Evolutionary conservation across 1,139 yeast genomes (phyloP).

Genomic region (Kurtzmaniella quercitrusa): DNA sequence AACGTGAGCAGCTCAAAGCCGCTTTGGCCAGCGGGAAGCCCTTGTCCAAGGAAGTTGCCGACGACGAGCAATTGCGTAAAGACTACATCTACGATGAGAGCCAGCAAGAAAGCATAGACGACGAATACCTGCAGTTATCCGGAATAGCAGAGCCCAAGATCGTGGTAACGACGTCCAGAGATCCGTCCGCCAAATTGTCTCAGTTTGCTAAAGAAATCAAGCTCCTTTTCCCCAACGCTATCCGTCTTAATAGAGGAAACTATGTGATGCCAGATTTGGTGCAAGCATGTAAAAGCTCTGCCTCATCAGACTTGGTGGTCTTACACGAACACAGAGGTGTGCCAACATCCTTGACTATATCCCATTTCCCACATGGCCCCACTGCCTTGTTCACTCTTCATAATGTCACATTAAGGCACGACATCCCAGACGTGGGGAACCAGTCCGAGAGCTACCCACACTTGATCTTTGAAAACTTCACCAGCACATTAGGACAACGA

Average conservation of each 20-base stretch:
- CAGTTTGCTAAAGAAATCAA: constrained; percentile 94
- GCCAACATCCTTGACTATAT: constrained; percentile 87
- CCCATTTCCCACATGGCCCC: constrained; percentile 98
- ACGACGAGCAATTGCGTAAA: constrained; percentile 73
- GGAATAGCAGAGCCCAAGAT: constrained; percentile 92
- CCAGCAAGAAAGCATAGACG: constrained; percentile 66
- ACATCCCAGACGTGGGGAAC: constrained; percentile 79
- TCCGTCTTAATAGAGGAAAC: constrained; percentile 90
- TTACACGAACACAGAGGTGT: constrained; percentile 98
- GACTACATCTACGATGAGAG: constrained; percentile 84
- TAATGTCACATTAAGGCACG: constrained; percentile 92
- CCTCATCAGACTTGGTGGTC: constrained; percentile 77
- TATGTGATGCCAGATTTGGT: constrained; percentile 83
- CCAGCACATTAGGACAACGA: constrained; percentile 78
- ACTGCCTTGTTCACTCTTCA: constrained; percentile 92
- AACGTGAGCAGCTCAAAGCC: constrained; percentile 79
- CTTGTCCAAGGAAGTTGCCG: constrained; percentile 83
- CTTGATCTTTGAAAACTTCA: constrained; percentile 85
- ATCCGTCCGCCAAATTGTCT: constrained; percentile 76
- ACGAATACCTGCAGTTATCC: constrained; percentile 82
- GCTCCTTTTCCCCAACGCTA: constrained; percentile 82
- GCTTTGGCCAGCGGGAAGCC: constrained; percentile 92
- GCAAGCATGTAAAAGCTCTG: constrained; percentile 65
- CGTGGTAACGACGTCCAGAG: constrained; percentile 89
- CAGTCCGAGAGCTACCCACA: constrained; percentile 93